Base-by-base conservation (phyloP, 2,329 filamentous ascomycete genomes). In the Trichoderma sp. region DNA sequence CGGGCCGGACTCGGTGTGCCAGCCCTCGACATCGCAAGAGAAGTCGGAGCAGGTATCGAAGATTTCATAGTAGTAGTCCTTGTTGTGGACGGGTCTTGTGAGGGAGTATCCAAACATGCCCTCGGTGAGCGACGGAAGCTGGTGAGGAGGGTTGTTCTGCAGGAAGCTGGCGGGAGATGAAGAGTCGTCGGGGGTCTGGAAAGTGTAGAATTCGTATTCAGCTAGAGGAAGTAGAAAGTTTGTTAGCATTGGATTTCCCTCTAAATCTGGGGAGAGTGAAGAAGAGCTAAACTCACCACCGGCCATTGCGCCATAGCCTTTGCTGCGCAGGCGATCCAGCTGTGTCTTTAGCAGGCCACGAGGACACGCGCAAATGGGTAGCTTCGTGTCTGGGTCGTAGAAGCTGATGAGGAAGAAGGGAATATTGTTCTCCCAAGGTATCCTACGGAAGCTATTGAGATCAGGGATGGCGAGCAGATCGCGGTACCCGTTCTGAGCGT, bases 61-160 rank as follows among this genome's bases (percentile, higher is more conserved):
- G 59, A 97, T 87, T 54, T 90, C 88, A 77, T 97, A 97, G 81
- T 92, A 97, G 81, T 94, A 97, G 50, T 95, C 92, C 79, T 96
- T 89, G 79, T 97, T 97, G 76, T 96, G 92, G 1, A 94, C 87
- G 0, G 94, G 92, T 25, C 93, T 85, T 10, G 92, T 97, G 71
- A 97, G 83, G 71, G 92, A 95, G 82, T 97, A 97, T 68, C 93
- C 94, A 74, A 97, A 97, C 94, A 97, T 97, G 75, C 94, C 94
- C 76, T 97, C 92, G 9, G 94, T 97, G 60, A 97, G 81, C 27
- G 91, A 84, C 0, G 92, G 92, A 9, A 97, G 85, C n/a, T 88
- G 79, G 58, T 90, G 83, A 15, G 91, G 88, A 0, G 92, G 86
- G 77, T 96, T 93, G 7, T 90, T 82, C 74, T 87, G 85, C 42